Evolutionary conservation across 2,329 filamentous ascomycete species (phyloP).

Genomic region (Sclerotinia spermophila): DNA sequence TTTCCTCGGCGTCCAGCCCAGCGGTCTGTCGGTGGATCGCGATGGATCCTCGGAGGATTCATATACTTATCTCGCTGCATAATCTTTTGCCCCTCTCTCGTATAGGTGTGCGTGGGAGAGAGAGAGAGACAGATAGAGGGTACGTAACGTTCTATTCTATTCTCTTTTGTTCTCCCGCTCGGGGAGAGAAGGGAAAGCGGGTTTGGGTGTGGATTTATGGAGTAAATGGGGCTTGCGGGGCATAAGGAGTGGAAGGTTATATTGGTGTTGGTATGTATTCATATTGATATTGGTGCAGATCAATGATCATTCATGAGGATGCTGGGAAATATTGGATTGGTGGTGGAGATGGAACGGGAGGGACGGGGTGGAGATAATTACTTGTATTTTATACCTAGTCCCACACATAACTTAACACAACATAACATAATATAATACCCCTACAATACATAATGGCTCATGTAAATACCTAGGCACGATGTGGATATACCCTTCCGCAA

Average conservation of each 20-base stretch:
- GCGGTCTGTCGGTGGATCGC: too few species aligned
- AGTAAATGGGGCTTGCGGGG: background rate
- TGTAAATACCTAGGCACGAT: background rate
- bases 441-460: background rate
- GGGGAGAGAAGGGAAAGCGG: background rate
- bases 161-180: background rate
- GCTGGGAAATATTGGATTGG: background rate
- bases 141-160: background rate
- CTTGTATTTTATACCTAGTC: background rate
- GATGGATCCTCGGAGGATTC: background rate
- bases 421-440: too few species aligned
- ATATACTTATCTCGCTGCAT: constrained; percentile 2
- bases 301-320: background rate
- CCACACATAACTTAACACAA: background rate
- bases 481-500: background rate
- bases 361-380: background rate
- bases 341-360: background rate
- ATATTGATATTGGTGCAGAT: background rate
- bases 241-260: background rate
- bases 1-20: background rate
- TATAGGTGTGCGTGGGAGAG: too few species aligned
- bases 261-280: too few species aligned
- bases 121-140: too few species aligned
- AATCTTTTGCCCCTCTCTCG: background rate
- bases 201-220: background rate